Percentiles rank a stretch among this genome's conserved stretches.
phyloP scores from a whole-genome alignment of 2,329 filamentous ascomycete species.

The Daldinia sp. region DNA sequence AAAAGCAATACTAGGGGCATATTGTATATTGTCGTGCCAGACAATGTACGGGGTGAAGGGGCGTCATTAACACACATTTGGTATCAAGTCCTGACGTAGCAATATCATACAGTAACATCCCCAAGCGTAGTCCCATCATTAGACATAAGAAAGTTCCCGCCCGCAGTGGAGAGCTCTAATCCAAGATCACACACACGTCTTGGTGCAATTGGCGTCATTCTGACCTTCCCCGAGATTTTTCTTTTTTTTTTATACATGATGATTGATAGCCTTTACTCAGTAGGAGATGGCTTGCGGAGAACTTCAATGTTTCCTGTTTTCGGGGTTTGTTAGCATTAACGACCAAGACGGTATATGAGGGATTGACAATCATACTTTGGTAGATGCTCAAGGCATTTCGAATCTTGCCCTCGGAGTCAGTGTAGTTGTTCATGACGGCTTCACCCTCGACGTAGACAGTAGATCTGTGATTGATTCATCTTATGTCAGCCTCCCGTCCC shows the following conservation, averaged over 20 bases:
- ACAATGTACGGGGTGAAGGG: constrained; percentile 3
- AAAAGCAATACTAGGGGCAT: neutral
- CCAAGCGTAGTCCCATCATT: constrained; percentile 27
- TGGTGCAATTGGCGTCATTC: constrained; percentile 3
- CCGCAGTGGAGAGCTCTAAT: constrained; percentile 33
- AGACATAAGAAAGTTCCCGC: constrained; percentile 35
- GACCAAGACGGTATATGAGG: neutral
- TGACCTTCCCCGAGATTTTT: neutral
- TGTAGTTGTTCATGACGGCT: constrained; percentile 74
- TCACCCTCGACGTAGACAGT: constrained; percentile 88
- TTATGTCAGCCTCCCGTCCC: constrained; percentile 29
- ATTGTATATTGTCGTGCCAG: constrained; percentile 3
- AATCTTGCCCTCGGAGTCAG: constrained; percentile 77
- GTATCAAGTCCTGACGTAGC: constrained; percentile 35
- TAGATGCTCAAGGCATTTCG: constrained; percentile 74
- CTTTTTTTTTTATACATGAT: neutral
- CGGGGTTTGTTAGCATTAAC: constrained; percentile 6
- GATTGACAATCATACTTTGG: constrained; percentile 73
- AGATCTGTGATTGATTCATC: constrained; percentile 64
- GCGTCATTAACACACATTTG: constrained; percentile 30
- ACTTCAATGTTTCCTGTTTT: constrained; percentile 61
- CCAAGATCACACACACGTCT: constrained; percentile 12
- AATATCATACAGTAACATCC: constrained; percentile 38
- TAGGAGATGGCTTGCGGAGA: constrained; percentile 53
- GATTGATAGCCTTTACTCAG: constrained; percentile 19